Evolutionary conservation across 1,284 basidiomycete genomes (phyloP).

Genomic region (Sutorius eximius): DNA sequence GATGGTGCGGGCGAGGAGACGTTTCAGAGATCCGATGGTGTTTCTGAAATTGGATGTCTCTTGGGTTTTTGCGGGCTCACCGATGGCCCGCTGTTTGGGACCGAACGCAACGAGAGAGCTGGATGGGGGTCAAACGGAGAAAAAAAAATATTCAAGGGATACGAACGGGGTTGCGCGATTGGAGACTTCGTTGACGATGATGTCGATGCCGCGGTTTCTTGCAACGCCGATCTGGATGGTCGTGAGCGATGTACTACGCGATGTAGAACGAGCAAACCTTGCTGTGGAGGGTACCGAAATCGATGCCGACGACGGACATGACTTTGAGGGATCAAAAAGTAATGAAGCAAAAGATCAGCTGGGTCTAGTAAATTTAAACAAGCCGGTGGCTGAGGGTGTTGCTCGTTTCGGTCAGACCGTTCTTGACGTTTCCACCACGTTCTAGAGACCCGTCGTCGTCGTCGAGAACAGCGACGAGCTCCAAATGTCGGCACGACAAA

Average conservation of each 20-base stretch:
- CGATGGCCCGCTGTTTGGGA: constrained; percentile 82
- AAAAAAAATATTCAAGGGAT: constrained; percentile 1
- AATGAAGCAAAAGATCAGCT: background rate
- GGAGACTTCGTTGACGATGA: constrained; percentile 93
- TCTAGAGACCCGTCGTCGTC: constrained; percentile 11
- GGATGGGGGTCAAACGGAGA: constrained; percentile 1
- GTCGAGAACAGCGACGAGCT: background rate
- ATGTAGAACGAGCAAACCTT: constrained; percentile 50
- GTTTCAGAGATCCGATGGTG: constrained; percentile 88
- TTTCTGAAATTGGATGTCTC: constrained; percentile 98
- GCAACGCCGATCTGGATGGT: constrained; percentile 82
- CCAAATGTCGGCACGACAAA: constrained; percentile 59
- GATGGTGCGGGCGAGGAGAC: constrained; percentile 78
- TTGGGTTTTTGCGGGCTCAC: constrained; percentile 92
- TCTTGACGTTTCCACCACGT: constrained; percentile 30
- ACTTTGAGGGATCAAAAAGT: background rate
- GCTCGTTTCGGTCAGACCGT: constrained; percentile 28
- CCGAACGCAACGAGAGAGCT: constrained; percentile 94
- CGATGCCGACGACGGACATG: constrained; percentile 90
- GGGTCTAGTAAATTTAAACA: background rate
- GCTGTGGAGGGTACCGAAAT: constrained; percentile 86
- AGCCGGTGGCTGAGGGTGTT: constrained; percentile 20
- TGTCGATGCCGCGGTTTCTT: constrained; percentile 90
- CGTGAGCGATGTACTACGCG: background rate
- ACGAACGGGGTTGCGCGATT: constrained; percentile 90